These are phyloP conservation scores for Beauveria bassiana DNA, from an alignment of 2,329 filamentous ascomycete species.

Conservation along the genomic window DNA sequence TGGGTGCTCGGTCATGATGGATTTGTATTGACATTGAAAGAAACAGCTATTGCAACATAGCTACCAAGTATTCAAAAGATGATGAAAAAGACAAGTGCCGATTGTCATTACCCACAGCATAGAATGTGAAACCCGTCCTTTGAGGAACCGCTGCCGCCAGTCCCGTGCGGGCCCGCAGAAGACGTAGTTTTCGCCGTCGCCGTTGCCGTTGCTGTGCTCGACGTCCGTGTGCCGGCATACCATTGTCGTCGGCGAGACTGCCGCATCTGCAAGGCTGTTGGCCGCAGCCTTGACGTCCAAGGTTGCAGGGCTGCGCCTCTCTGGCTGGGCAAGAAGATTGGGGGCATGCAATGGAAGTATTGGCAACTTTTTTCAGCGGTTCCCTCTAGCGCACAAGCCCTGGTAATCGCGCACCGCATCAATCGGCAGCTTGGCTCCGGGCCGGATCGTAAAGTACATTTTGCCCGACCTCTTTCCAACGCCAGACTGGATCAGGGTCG, in stretches of 20 bases:
- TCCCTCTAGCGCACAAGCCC: conserved; percentile 1
- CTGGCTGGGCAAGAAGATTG: background rate
- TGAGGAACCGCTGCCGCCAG: background rate
- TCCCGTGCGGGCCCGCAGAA: background rate
- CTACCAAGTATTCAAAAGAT: too few relatives aligned
- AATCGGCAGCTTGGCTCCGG: conserved; percentile 1
- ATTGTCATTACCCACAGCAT: background rate
- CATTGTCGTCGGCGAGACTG: background rate
- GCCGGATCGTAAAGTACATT: conserved; percentile 1
- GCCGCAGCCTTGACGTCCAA: conserved; percentile 6
- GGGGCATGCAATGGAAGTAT: conserved; percentile 6
- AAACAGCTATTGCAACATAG: too few relatives aligned
- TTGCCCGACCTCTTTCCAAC: conserved; percentile 2
- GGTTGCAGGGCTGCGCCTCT: conserved; percentile 7
- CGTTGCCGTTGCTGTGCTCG: background rate
- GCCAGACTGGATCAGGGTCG: conserved; percentile 1
- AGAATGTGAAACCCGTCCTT: background rate
- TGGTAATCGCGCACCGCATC: conserved; percentile 10
- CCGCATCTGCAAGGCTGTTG: conserved; percentile 3
- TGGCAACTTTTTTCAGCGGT: background rate
- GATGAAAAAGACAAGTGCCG: background rate
- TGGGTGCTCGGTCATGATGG: too few relatives aligned
- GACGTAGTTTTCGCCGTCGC: background rate
- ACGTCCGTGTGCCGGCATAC: background rate
- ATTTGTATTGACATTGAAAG: too few relatives aligned